Evolutionary conservation across 371 early-diverging fungal species (phyloP), one percentile per base, ranked within the genome.

Genomic region (Smittium culicis): DNA sequence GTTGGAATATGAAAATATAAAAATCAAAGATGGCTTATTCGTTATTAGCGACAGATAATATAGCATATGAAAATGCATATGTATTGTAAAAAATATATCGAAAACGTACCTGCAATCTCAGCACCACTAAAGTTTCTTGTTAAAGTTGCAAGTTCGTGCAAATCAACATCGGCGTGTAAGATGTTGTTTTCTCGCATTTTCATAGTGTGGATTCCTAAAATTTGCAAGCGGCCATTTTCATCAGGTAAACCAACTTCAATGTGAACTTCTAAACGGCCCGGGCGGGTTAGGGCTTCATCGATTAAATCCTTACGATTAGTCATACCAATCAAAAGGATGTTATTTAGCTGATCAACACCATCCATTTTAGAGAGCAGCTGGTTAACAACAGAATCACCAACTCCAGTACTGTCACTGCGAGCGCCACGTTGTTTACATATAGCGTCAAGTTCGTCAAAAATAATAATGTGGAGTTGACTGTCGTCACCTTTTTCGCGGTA

Each of bases 101-200:
- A 27, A 59, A 59, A 59, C 54, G 17, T 59, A 30, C 99, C 96
- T 17, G 93, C 86, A 68, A 99, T 96, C 77, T 99, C 99, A 54
- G 99, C 99, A 76, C 99, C 99, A 69, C 93, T 96, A 77, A 92
- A 99, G 83, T 99, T 99, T 80, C 94, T 96, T n/a, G 99, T 93
- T 67, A 94, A 71, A 0, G 81, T 80, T 0, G 99, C 95, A 65
- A 99, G 78, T 76, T 97, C 94, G 0, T 77, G 73, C 29, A 99
- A 69, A 69, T 92, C 86, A 24, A 99, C 99, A 78, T 94, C 92
- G 0, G 70, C n/a, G 35, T 83, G 94, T 60, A 99, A 72, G 35
- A 96, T 84, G 65, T 91, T 80, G 77, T 93, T 92, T 35, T 87
- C 79, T 34, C 83, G 80, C 91, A 98, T 97, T 85, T 91, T 77